Conservation (phyloP, 1,284 basidiomycete genomes). For the Heterobasidion parviporum region DNA sequence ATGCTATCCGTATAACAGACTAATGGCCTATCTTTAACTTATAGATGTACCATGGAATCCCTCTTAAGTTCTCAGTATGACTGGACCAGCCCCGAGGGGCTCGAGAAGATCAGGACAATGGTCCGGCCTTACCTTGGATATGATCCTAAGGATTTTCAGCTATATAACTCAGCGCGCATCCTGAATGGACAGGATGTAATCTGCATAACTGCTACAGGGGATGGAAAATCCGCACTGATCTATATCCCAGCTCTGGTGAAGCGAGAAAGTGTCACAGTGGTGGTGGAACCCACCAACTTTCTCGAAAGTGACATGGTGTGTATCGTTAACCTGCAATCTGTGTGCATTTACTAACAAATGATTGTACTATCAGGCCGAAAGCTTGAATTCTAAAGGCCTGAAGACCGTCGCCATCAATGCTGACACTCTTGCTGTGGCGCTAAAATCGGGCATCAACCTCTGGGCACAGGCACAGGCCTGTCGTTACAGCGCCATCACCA, state of each 20-base stretch:
- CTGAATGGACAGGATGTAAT: constrained; percentile 4
- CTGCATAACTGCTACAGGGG: constrained; percentile 7
- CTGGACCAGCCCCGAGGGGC: constrained; percentile 4
- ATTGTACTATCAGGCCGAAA: not conserved
- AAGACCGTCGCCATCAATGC: not conserved
- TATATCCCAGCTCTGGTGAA: constrained; percentile 7
- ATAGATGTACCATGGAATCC: not conserved
- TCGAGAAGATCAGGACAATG: not conserved
- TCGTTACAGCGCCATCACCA: not conserved
- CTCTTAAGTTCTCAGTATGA: not conserved
- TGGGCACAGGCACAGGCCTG: constrained; percentile 6
- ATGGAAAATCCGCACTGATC: constrained; percentile 9
- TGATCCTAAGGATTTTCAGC: not conserved
- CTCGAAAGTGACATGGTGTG: constrained; percentile 7
- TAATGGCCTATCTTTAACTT: not conserved
- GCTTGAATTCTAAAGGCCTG: not conserved
- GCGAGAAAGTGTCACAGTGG: constrained; percentile 3
- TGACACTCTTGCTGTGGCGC: not conserved
- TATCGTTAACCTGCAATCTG: not conserved
- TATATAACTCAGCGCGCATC: constrained; percentile 1
- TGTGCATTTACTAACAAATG: not conserved
- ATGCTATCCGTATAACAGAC: not conserved
- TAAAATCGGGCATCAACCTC: not conserved
- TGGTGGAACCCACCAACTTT: constrained; percentile 8
- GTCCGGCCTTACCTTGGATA: not conserved